Conservation (phyloP, 2,329 filamentous ascomycete species). For the Calonectria crousiana region DNA sequence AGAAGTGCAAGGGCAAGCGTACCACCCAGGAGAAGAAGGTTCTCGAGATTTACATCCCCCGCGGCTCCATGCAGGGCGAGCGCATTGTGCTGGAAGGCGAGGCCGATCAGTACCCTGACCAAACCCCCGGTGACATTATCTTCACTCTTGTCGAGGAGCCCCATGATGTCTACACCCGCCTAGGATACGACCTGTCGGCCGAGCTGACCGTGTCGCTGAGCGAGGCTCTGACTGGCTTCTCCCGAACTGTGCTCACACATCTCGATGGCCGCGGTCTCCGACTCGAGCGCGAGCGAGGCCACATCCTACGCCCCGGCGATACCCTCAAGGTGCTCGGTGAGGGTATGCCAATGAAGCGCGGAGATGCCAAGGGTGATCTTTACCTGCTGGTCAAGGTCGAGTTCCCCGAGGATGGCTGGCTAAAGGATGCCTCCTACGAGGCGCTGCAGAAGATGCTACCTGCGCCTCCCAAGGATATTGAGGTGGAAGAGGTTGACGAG, state of each 20-base stretch:
- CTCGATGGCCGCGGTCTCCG: constrained; percentile 93
- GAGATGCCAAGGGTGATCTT: constrained; percentile 85
- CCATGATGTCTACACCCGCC: constrained; percentile 85
- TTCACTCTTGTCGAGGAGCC: constrained; percentile 87
- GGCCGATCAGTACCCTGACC: constrained; percentile 90
- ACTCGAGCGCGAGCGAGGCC: constrained; percentile 82
- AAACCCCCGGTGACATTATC: constrained; percentile 91
- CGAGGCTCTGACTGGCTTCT: constrained; percentile 90
- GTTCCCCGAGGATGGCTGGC: constrained; percentile 91
- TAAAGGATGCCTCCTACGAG: constrained; percentile 75
- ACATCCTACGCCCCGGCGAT: constrained; percentile 85
- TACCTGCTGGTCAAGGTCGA: constrained; percentile 88
- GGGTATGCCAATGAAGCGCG: constrained; percentile 93
- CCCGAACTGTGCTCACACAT: constrained; percentile 89
- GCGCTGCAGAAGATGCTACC: constrained; percentile 83
- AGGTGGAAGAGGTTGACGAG: constrained; percentile 84
- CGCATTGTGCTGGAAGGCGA: constrained; percentile 92
- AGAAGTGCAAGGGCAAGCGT: constrained; percentile 96
- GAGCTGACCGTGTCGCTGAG: constrained; percentile 84
- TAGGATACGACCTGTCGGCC: constrained; percentile 86
- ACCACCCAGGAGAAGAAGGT: constrained; percentile 92
- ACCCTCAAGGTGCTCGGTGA: constrained; percentile 88
- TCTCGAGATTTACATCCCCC: constrained; percentile 94
- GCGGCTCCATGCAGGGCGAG: constrained; percentile 88
- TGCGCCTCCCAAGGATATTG: constrained; percentile 68